Evolutionary conservation across 179 eudicot genomes (phyloP).

Genomic region (Vitellaria paradoxa): DNA sequence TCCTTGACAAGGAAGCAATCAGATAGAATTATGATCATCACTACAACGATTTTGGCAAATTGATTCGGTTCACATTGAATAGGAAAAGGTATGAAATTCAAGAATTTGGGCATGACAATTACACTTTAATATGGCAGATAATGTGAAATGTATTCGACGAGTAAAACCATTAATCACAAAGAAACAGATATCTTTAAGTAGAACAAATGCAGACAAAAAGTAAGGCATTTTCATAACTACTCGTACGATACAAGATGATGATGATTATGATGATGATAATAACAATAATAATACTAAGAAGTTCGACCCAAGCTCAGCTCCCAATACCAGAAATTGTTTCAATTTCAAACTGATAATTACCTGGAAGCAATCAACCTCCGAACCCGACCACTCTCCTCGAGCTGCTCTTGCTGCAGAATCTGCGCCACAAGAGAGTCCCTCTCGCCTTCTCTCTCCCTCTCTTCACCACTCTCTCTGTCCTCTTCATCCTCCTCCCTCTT

Average conservation of each 20-base stretch:
- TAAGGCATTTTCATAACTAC: neutral
- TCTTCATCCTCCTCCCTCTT: conserved; percentile 39
- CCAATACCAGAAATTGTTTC: neutral
- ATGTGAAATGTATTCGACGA: too few relatives aligned
- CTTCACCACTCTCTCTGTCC: conserved; percentile 27
- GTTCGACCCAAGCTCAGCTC: neutral
- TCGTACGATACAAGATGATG: neutral
- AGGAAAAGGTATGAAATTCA: neutral
- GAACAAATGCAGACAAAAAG: too few relatives aligned
- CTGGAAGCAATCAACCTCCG: conserved; percentile 69
- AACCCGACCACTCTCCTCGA: conserved; percentile 81
- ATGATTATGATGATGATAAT: too few relatives aligned
- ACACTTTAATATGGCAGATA: neutral
- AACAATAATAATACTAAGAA: neutral
- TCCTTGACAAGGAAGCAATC: neutral
- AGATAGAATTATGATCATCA: neutral
- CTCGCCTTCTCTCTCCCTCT: conserved; percentile 37
- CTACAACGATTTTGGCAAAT: neutral
- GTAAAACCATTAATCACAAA: too few relatives aligned
- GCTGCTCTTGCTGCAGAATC: conserved; percentile 68
- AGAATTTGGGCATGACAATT: neutral
- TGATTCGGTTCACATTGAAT: neutral
- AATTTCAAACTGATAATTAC: conserved; percentile 24
- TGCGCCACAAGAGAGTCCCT: conserved; percentile 67
- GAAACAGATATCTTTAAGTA: neutral